phyloP scores from a whole-genome alignment of 805 yeast species.

The Suhomyces kilbournensis region DNA sequence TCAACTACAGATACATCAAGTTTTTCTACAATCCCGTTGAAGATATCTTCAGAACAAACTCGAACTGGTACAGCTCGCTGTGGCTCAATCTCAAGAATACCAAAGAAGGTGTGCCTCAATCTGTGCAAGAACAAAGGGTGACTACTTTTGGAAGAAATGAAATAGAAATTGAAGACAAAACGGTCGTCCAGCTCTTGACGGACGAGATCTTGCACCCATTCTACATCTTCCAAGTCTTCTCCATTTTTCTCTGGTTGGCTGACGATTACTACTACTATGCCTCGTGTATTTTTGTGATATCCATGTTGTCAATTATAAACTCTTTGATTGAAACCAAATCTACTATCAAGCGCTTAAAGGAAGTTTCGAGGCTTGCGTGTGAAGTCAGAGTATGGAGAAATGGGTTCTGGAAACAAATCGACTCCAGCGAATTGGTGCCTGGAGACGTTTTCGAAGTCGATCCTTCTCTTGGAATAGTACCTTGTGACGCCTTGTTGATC shows the following conservation, averaged over 20 bases:
- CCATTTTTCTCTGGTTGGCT: constrained; percentile 85
- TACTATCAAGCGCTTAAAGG: constrained; percentile 67
- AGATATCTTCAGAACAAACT: constrained; percentile 79
- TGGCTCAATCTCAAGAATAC: constrained; percentile 65
- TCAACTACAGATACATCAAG: constrained; percentile 79
- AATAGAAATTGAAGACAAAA: constrained; percentile 72
- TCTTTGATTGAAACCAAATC: constrained; percentile 83
- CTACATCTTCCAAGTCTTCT: constrained; percentile 90
- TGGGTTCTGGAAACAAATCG: constrained; percentile 84
- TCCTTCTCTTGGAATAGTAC: constrained; percentile 68
- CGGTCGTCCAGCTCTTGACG: constrained; percentile 59
- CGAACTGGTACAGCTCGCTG: constrained; percentile 78
- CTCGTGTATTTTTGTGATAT: constrained; percentile 82
- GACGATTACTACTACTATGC: constrained; percentile 96
- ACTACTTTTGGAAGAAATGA: constrained; percentile 76
- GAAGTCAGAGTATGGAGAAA: constrained; percentile 87
- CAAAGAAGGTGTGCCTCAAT: constrained; percentile 69
- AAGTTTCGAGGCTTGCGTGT: constrained; percentile 71
- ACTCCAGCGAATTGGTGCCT: constrained; percentile 81
- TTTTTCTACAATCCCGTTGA: constrained; percentile 83
- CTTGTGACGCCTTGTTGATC: constrained; percentile 84
- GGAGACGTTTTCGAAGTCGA: constrained; percentile 96
- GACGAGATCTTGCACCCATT: constrained; percentile 95
- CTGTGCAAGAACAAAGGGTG: constrained; percentile 62
- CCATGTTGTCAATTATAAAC: constrained; percentile 73